Evolutionary conservation across 768 basidiomycete species (phyloP).

Genomic region (Pisolithus microcarpus): DNA sequence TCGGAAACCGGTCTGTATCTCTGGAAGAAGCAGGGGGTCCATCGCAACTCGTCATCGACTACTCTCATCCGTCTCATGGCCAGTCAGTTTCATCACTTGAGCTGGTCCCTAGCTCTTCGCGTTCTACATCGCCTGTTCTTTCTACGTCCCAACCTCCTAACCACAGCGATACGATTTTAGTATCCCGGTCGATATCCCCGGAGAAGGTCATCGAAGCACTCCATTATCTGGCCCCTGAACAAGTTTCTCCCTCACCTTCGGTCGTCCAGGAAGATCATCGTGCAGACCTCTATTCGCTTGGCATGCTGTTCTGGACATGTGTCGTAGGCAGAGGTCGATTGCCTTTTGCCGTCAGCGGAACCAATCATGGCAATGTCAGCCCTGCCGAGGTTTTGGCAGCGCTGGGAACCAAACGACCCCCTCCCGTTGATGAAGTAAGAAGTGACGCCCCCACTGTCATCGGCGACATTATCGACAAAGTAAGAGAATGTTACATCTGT

Average conservation of each 20-base stretch:
- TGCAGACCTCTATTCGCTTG: constrained; percentile 69
- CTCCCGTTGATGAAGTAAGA: constrained; percentile 70
- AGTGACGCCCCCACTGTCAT: constrained; percentile 68
- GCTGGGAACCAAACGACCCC: constrained; percentile 65
- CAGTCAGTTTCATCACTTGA: background rate
- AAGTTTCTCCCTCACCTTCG: constrained; percentile 61
- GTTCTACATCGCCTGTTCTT: background rate
- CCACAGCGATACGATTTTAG: background rate
- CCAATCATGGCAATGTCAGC: constrained; percentile 16
- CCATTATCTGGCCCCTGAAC: constrained; percentile 70
- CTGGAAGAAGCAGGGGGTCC: constrained; percentile 67
- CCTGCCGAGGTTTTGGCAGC: constrained; percentile 58
- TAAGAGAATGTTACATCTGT: constrained; percentile 9
- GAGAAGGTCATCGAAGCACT: constrained; percentile 69
- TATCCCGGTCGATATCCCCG: constrained; percentile 36
- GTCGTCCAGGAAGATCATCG: constrained; percentile 66
- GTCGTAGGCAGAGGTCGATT: constrained; percentile 57
- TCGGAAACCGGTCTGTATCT: constrained; percentile 67
- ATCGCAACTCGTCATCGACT: constrained; percentile 51
- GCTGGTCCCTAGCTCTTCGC: background rate
- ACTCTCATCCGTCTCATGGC: background rate
- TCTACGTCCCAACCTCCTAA: background rate
- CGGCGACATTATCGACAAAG: constrained; percentile 65
- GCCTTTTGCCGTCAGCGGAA: background rate
- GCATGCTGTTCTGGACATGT: constrained; percentile 67